phyloP scores from a whole-genome alignment of 768 basidiomycete genomes.

The Pisolithus marmoratus region DNA sequence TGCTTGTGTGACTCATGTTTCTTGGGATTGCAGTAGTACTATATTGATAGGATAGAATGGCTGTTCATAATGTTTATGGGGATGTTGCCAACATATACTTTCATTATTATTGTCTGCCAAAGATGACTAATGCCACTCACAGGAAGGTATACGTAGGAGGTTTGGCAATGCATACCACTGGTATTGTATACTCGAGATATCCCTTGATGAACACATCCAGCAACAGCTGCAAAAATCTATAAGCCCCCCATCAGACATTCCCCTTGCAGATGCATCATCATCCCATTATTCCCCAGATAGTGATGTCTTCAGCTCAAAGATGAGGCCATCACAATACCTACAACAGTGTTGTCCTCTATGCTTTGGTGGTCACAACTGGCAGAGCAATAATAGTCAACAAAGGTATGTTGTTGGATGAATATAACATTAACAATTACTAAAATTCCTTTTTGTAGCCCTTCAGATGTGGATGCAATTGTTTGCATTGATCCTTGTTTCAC shows the following conservation, averaged over 20 bases:
- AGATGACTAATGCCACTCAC: background rate
- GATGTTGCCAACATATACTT: too few species aligned
- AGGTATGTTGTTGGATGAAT: constrained; percentile 1
- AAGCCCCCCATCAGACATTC: too few species aligned
- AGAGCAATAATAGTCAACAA: background rate
- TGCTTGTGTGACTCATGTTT: too few species aligned
- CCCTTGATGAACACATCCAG: constrained; percentile 4
- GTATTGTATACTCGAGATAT: constrained; percentile 17
- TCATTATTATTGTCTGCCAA: too few species aligned
- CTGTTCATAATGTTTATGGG: too few species aligned
- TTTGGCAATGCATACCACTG: constrained; percentile 25
- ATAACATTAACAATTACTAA: background rate
- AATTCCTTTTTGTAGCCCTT: background rate
- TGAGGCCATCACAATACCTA: constrained; percentile 15
- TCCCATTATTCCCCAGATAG: background rate
- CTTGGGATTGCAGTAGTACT: too few species aligned
- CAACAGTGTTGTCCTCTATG: constrained; percentile 21
- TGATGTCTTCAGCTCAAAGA: background rate
- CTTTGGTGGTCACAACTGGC: constrained; percentile 12
- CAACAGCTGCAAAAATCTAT: background rate
- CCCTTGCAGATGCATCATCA: background rate
- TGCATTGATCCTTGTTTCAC: constrained; percentile 32
- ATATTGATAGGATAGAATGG: too few species aligned
- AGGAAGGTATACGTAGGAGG: constrained; percentile 19
- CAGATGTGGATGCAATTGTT: constrained; percentile 22